A percentile compares a stretch with the other conserved stretches of the same genome.
Evolutionary conservation across 2,329 filamentous ascomycete species (phyloP).

Genomic region (Clonostachys byssicola): DNA sequence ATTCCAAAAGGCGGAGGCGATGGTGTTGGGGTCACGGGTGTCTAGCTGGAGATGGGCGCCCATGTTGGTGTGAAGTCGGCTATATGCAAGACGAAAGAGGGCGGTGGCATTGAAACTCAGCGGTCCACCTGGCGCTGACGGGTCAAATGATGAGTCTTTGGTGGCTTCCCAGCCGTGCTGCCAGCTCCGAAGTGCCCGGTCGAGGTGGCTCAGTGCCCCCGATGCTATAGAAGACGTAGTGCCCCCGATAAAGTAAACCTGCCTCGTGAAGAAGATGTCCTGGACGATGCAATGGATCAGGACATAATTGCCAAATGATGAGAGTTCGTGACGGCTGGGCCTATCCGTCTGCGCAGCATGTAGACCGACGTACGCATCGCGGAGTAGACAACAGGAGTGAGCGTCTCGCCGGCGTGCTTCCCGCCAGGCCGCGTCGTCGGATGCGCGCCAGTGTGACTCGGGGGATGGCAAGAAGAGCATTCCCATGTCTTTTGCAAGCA

Average conservation of each 20-base stretch:
- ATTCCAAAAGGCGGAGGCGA: too few species aligned
- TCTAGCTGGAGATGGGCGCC: neutral
- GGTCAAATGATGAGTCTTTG: neutral
- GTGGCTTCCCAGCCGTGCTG: neutral
- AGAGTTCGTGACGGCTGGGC: neutral
- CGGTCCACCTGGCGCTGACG: neutral
- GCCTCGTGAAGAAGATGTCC: neutral
- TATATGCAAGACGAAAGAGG: neutral
- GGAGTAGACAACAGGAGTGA: neutral
- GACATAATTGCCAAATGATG: neutral
- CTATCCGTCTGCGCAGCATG: neutral
- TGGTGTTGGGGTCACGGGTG: too few species aligned
- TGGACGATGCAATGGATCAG: neutral
- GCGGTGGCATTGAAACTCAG: neutral
- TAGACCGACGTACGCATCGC: neutral
- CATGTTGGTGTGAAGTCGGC: neutral
- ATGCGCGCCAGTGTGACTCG: neutral
- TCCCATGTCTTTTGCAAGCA: slow-evolving; percentile 55
- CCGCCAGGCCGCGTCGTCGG: neutral
- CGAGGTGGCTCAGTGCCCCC: too few species aligned
- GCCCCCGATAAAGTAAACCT: neutral
- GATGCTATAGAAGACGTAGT: neutral
- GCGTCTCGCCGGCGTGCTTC: neutral
- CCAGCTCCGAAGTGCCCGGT: neutral
- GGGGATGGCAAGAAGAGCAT: neutral